Conservation (phyloP, 2,329 filamentous ascomycete genomes). For the Epichloe bromicola region DNA sequence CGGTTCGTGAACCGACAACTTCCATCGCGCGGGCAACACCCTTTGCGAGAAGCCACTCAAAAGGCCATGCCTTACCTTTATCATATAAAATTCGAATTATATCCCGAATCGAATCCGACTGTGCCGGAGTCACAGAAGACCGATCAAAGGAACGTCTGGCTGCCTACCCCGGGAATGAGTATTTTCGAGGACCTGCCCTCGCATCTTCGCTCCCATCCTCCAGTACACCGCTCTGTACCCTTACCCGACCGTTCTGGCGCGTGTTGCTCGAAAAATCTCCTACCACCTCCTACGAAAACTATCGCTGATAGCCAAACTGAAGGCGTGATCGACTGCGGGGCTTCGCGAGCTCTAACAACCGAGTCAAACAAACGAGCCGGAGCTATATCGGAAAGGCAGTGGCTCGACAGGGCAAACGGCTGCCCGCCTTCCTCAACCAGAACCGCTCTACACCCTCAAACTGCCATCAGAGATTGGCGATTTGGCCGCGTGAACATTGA, state of each 20-base stretch:
- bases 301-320: slow-evolving; percentile 4
- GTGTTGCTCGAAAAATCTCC: not conserved
- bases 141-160: slow-evolving; percentile 28
- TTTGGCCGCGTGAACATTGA: slow-evolving; percentile 69
- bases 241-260: not conserved
- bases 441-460: slow-evolving; percentile 32
- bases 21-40: not conserved
- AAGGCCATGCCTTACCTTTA: slow-evolving; percentile 48
- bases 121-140: slow-evolving; percentile 6
- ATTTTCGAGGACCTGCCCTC: slow-evolving; percentile 45
- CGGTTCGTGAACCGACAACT: not conserved
- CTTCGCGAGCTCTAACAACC: slow-evolving; percentile 20
- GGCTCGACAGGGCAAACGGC: slow-evolving; percentile 25
- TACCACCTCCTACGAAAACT: not conserved
- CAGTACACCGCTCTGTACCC: slow-evolving; percentile 11
- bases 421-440: slow-evolving; percentile 29
- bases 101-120: slow-evolving; percentile 31
- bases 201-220: slow-evolving; percentile 24
- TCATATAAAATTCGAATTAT: slow-evolving; percentile 54
- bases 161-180: slow-evolving; percentile 32
- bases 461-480: slow-evolving; percentile 58
- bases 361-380: slow-evolving; percentile 23
- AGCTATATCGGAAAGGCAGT: slow-evolving; percentile 27
- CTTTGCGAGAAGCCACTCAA: not conserved
- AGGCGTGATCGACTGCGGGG: slow-evolving; percentile 37